Conservation (phyloP, 1,139 yeast species). For the Debaryomyces robertsiae region DNA sequence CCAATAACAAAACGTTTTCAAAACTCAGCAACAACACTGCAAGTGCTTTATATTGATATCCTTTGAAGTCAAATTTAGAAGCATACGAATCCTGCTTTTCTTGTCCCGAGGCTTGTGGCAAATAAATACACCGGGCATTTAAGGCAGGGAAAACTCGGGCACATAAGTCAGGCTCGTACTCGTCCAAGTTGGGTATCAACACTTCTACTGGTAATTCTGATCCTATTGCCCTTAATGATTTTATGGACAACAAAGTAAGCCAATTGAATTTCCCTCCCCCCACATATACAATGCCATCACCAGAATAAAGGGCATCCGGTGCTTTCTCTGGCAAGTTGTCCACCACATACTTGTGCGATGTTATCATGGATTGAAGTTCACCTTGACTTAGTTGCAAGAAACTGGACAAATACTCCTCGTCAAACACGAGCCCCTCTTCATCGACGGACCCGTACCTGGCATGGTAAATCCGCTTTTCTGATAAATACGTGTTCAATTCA, state of each 20-base stretch:
- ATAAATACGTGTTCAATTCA: constrained; percentile 36
- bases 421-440: constrained; percentile 28
- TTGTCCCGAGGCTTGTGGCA: constrained; percentile 58
- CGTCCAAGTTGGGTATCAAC: constrained; percentile 67
- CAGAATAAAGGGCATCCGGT: constrained; percentile 55
- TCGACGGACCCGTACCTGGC: constrained; percentile 48
- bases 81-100: constrained; percentile 24
- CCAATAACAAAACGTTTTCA: constrained; percentile 73
- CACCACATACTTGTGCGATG: constrained; percentile 57
- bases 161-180: constrained; percentile 72
- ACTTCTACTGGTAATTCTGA: constrained; percentile 75
- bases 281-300: constrained; percentile 78
- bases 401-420: constrained; percentile 51
- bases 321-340: constrained; percentile 47
- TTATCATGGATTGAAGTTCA: constrained; percentile 49
- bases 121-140: constrained; percentile 67
- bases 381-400: constrained; percentile 54
- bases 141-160: constrained; percentile 62
- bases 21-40: constrained; percentile 76
- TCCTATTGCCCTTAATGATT: constrained; percentile 64
- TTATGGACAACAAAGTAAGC: constrained; percentile 65
- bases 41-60: constrained; percentile 78
- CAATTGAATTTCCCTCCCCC: constrained; percentile 84
- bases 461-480: constrained; percentile 47
- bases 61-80: constrained; percentile 55